Conservation (phyloP, 805 yeast species). For the Candida vartiovaarae region DNA sequence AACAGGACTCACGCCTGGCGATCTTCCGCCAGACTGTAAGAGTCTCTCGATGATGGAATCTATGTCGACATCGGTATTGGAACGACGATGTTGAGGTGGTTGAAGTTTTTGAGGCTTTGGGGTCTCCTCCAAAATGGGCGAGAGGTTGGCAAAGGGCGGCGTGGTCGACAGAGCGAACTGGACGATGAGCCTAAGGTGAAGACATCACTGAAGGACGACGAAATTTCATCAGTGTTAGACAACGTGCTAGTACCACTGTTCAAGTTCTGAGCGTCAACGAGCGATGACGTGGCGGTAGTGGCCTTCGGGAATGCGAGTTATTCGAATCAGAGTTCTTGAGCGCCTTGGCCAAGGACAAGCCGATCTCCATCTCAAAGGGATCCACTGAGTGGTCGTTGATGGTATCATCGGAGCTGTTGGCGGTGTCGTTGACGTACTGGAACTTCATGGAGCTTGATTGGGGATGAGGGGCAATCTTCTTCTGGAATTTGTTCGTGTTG, state of each 20-base stretch:
- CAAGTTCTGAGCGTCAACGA: conserved; percentile 2
- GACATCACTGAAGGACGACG: conserved; percentile 23
- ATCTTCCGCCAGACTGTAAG: conserved; percentile 22
- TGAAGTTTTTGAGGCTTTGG: neutral
- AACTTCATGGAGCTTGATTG: conserved; percentile 6
- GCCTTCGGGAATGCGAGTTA: neutral
- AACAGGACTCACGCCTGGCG: conserved; percentile 7
- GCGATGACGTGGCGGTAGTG: conserved; percentile 1
- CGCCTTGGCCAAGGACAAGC: conserved; percentile 29
- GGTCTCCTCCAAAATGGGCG: conserved; percentile 21
- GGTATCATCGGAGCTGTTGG: conserved; percentile 10
- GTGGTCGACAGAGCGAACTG: conserved; percentile 20
- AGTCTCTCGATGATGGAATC: conserved; percentile 59
- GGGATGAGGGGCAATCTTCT: conserved; percentile 6
- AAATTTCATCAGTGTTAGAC: conserved; percentile 13
- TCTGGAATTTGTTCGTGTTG: conserved; percentile 17
- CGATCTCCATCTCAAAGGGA: conserved; percentile 27
- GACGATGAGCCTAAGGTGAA: conserved; percentile 20
- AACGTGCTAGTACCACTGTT: neutral
- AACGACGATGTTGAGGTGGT: neutral
- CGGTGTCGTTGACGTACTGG: conserved; percentile 12
- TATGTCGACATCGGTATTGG: conserved; percentile 34
- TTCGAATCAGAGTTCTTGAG: conserved; percentile 12
- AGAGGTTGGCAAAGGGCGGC: conserved; percentile 16
- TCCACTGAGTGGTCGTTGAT: conserved; percentile 5